Percentiles rank a stretch among this genome's conserved stretches.
Evolutionary conservation across 768 basidiomycete genomes (phyloP).

Genomic region (Collybia sp.): DNA sequence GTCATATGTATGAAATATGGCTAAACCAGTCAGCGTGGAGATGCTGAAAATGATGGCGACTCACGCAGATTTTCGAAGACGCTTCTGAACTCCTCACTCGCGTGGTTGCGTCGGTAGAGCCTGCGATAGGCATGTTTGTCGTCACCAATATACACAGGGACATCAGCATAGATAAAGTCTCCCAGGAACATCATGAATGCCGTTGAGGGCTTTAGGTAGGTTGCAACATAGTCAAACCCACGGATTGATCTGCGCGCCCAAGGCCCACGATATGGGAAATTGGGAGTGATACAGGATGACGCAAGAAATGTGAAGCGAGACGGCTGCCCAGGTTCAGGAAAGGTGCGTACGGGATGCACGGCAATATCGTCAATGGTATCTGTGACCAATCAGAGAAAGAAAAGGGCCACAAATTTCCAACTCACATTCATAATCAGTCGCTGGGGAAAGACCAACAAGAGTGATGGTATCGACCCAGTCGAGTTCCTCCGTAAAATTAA

Average conservation of each 20-base stretch:
- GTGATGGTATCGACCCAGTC: constrained; percentile 60
- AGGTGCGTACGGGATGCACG: constrained; percentile 66
- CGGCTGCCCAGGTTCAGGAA: constrained; percentile 61
- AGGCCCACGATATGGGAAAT: constrained; percentile 67
- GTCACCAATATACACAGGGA: constrained; percentile 60
- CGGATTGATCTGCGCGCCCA: constrained; percentile 46
- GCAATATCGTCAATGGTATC: constrained; percentile 39
- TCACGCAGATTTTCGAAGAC: constrained; percentile 67
- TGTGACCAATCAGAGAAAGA: constrained; percentile 34
- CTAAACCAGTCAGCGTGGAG: constrained; percentile 24
- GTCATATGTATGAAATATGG: constrained; percentile 66
- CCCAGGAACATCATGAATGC: constrained; percentile 71
- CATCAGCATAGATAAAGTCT: constrained; percentile 75
- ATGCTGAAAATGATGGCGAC: constrained; percentile 18
- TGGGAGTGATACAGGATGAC: constrained; percentile 63
- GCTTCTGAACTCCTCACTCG: constrained; percentile 58
- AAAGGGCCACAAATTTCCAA: constrained; percentile 3
- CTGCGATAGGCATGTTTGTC: constrained; percentile 54
- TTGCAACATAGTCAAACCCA: constrained; percentile 61
- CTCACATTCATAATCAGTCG: constrained; percentile 67
- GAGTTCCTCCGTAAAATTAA: constrained; percentile 34
- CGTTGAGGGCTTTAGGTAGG: constrained; percentile 40
- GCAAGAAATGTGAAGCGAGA: constrained; percentile 65
- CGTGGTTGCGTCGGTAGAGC: constrained; percentile 64
- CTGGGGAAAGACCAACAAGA: constrained; percentile 61